Percentiles rank a stretch among this genome's conserved stretches.
Conservation (phyloP, 768 basidiomycete genomes). For the Auricularia cornea region DNA sequence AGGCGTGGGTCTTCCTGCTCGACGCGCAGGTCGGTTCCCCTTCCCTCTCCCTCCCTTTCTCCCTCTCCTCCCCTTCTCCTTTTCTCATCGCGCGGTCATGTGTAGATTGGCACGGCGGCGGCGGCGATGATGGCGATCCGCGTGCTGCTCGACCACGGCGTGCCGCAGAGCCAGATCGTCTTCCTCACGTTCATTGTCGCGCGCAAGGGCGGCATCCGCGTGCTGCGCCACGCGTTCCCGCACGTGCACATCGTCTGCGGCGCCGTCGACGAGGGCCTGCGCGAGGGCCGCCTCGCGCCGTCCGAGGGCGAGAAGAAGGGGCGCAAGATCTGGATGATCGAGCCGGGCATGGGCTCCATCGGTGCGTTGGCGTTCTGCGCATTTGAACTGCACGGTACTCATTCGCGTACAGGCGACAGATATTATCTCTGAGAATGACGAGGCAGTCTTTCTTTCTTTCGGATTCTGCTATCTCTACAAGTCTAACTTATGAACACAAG, state of each 20-base stretch:
- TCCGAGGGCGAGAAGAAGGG: slow-evolving; percentile 42
- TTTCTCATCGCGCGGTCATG: no score
- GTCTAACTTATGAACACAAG: no score
- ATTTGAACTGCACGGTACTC: no score
- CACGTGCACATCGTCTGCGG: slow-evolving; percentile 76
- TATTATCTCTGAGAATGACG: slow-evolving; percentile 33
- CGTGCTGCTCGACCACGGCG: slow-evolving; percentile 86
- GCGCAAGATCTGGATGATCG: slow-evolving; percentile 70
- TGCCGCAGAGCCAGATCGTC: slow-evolving; percentile 73
- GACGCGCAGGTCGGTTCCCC: slow-evolving; percentile 63
- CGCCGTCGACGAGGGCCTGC: slow-evolving; percentile 69
- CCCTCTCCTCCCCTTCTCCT: slow-evolving; percentile 1
- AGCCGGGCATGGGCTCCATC: slow-evolving; percentile 85
- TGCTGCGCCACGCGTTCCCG: slow-evolving; percentile 79
- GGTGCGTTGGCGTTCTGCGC: slow-evolving; percentile 42
- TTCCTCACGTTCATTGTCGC: slow-evolving; percentile 88
- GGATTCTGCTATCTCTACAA: no score
- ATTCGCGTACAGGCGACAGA: slow-evolving; percentile 29
- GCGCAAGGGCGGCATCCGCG: slow-evolving; percentile 66
- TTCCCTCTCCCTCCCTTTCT: background rate
- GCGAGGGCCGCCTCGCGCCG: slow-evolving; percentile 63
- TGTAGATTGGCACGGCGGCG: slow-evolving; percentile 86
- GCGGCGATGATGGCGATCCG: slow-evolving; percentile 94
- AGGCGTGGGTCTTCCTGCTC: slow-evolving; percentile 78
- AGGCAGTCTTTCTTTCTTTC: no score